Evolutionary conservation across 2,329 filamentous ascomycete genomes (phyloP).

Genomic region (Diaporthe citrichinensis): DNA sequence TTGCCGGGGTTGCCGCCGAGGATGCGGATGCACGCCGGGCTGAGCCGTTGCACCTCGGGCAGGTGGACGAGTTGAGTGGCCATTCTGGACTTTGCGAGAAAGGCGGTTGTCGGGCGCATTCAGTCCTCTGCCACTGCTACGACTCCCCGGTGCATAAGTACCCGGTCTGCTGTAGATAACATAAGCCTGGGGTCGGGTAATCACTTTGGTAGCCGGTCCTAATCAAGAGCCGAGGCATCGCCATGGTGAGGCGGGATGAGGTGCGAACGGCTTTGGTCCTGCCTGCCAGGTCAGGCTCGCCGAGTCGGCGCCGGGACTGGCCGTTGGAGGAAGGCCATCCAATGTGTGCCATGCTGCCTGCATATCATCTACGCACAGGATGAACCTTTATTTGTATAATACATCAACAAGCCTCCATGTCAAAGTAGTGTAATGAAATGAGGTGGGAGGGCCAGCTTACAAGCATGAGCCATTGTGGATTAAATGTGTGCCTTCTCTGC

Average conservation of each 20-base stretch:
- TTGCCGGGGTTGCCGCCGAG: conserved; percentile 93
- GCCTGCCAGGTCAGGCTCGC: conserved; percentile 12
- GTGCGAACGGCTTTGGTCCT: not conserved
- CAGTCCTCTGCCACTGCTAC: conserved; percentile 5
- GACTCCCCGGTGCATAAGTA: not conserved
- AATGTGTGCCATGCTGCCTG: not conserved
- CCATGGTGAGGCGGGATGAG: conserved; percentile 33
- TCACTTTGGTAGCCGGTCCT: not conserved
- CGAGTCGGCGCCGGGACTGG: conserved; percentile 27
- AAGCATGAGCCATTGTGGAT: not conserved
- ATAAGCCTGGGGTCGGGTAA: conserved; percentile 4
- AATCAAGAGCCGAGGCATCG: conserved; percentile 33
- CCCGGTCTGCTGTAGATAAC: not conserved
- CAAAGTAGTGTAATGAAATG: not conserved
- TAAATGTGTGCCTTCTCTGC: not conserved
- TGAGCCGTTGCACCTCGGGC: conserved; percentile 82
- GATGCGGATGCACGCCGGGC: conserved; percentile 83
- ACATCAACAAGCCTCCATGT: not conserved
- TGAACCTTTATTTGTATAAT: not conserved
- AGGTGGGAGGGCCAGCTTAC: not conserved
- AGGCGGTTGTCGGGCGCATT: conserved; percentile 29
- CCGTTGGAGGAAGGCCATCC: not conserved
- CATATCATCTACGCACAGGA: not conserved
- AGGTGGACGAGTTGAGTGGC: conserved; percentile 74
- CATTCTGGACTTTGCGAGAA: conserved; percentile 60